These are phyloP conservation scores for Boletus semigastroideus DNA, from an alignment of 1,284 basidiomycete species.

Conservation along the genomic window DNA sequence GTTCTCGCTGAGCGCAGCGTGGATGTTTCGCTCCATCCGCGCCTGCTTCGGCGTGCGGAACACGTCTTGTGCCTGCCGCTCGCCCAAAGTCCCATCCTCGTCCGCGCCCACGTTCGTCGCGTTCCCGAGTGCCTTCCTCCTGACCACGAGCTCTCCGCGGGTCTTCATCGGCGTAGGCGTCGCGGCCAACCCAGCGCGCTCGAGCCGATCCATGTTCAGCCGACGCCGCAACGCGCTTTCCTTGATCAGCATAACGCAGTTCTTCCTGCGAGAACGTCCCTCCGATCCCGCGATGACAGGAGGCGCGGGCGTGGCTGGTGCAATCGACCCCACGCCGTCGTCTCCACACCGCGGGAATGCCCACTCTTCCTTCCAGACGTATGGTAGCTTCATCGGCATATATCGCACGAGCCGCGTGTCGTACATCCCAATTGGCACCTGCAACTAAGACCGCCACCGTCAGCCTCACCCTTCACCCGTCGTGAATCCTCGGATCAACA, in stretches of 20 bases:
- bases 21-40: conserved; percentile 11
- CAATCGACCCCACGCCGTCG: not conserved
- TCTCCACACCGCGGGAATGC: not conserved
- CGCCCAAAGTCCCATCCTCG: not conserved
- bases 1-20: conserved; percentile 20
- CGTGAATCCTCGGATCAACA: not conserved
- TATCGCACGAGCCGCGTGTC: conserved; percentile 25
- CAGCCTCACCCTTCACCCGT: not conserved
- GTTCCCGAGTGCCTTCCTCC: conserved; percentile 17
- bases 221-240: conserved; percentile 26
- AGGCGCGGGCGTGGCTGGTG: not conserved
- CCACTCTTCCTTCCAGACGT: conserved; percentile 23
- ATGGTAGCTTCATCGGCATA: conserved; percentile 15
- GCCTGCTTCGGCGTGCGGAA: conserved; percentile 6
- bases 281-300: not conserved
- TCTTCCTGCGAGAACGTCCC: conserved; percentile 9
- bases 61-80: not conserved
- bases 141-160: conserved; percentile 4
- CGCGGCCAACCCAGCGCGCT: not conserved
- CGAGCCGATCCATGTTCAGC: conserved; percentile 13
- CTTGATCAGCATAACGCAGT: conserved; percentile 23
- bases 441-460: conserved; percentile 14
- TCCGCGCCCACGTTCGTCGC: conserved; percentile 18
- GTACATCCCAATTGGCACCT: conserved; percentile 14
- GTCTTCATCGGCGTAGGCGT: conserved; percentile 1